Conservation (phyloP, 2,329 filamentous ascomycete genomes). For the Sarocladium brachiariae region DNA sequence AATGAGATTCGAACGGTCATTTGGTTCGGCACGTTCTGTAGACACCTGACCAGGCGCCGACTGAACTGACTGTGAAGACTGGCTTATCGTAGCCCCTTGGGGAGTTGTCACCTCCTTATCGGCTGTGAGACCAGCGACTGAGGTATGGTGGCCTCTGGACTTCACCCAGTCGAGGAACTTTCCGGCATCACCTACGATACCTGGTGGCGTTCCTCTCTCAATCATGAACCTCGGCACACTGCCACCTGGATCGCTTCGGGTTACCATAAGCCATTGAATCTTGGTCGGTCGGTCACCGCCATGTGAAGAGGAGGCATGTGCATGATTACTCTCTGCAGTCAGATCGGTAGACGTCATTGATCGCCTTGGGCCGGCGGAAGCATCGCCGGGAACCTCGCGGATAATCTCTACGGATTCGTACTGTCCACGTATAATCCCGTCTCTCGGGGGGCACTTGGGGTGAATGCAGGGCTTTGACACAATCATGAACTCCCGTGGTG, state of each 20-base stretch:
- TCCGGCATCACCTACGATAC: slow-evolving; percentile 69
- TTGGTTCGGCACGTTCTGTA: neutral
- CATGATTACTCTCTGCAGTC: slow-evolving; percentile 13
- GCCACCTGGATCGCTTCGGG: slow-evolving; percentile 79
- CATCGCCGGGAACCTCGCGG: slow-evolving; percentile 63
- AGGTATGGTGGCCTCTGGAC: slow-evolving; percentile 23
- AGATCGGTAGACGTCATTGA: slow-evolving; percentile 27
- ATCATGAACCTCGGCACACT: slow-evolving; percentile 86
- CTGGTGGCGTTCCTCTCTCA: slow-evolving; percentile 77
- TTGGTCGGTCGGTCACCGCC: slow-evolving; percentile 29
- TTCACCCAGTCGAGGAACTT: slow-evolving; percentile 75
- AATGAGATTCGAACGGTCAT: neutral
- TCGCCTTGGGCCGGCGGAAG: slow-evolving; percentile 24
- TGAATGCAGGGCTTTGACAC: slow-evolving; percentile 81
- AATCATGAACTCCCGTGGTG: slow-evolving; percentile 71
- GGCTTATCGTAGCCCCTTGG: neutral
- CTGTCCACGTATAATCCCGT: slow-evolving; percentile 72
- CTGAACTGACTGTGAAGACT: slow-evolving; percentile 1
- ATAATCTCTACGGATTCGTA: slow-evolving; percentile 94
- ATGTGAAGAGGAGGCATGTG: slow-evolving; percentile 5
- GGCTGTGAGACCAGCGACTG: slow-evolving; percentile 18
- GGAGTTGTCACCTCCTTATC: neutral
- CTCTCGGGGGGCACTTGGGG: slow-evolving; percentile 60
- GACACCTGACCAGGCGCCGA: neutral
- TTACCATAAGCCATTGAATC: slow-evolving; percentile 90